Conservation (phyloP, 805 yeast genomes). For the Torulaspora indica region DNA sequence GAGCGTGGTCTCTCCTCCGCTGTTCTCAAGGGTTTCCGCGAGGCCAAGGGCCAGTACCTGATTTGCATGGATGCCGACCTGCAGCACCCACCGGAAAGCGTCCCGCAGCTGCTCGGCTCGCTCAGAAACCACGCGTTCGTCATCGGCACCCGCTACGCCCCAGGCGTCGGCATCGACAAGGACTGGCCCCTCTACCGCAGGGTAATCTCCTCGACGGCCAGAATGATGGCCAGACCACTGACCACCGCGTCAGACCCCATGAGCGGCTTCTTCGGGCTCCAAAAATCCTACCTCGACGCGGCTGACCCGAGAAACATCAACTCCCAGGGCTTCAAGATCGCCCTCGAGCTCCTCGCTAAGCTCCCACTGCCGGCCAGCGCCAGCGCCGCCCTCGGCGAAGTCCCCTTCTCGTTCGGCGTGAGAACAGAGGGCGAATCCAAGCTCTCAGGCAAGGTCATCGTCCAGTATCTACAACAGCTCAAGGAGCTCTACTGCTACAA, state of each 20-base stretch:
- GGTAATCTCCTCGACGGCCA: slow-evolving; percentile 46
- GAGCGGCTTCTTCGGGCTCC: slow-evolving; percentile 51
- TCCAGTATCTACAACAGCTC: slow-evolving; percentile 44
- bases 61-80: slow-evolving; percentile 53
- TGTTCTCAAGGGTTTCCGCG: slow-evolving; percentile 45
- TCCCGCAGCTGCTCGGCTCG: slow-evolving; percentile 42
- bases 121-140: slow-evolving; percentile 43
- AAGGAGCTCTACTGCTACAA: slow-evolving; percentile 45
- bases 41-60: slow-evolving; percentile 44
- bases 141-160: slow-evolving; percentile 50
- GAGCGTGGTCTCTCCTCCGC: slow-evolving; percentile 51
- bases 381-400: slow-evolving; percentile 40
- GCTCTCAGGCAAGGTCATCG: slow-evolving; percentile 45
- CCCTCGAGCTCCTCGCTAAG: slow-evolving; percentile 46
- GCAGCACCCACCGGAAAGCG: slow-evolving; percentile 51
- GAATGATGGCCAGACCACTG: slow-evolving; percentile 46
- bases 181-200: slow-evolving; percentile 51
- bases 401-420: slow-evolving; percentile 49
- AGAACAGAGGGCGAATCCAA: slow-evolving; percentile 53
- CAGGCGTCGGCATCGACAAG: slow-evolving; percentile 50
- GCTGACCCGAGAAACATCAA: slow-evolving; percentile 38
- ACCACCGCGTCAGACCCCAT: slow-evolving; percentile 51
- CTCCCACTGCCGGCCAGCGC: slow-evolving; percentile 39
- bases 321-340: slow-evolving; percentile 48
- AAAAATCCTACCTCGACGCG: slow-evolving; percentile 39